Conservation (phyloP, 2,329 filamentous ascomycete genomes). For the Penicillium sp. region DNA sequence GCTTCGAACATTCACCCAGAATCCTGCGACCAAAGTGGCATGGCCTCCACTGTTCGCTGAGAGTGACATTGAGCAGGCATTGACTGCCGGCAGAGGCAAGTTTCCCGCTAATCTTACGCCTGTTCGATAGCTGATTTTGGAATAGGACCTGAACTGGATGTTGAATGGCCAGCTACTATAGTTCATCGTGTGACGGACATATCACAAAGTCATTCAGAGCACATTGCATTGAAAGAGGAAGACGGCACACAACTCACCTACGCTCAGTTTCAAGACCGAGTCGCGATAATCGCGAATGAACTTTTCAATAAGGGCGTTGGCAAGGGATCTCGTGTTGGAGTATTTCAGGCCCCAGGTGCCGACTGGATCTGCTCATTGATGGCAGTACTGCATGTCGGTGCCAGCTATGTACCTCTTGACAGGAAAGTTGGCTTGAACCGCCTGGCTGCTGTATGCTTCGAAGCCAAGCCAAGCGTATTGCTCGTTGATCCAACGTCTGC, state of each 20-base stretch:
- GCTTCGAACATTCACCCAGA: slow-evolving; percentile 14
- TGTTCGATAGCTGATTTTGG: background rate
- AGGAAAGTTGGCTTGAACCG: slow-evolving; percentile 21
- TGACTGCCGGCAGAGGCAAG: slow-evolving; percentile 15
- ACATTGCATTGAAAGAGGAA: slow-evolving; percentile 28
- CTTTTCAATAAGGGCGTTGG: slow-evolving; percentile 18
- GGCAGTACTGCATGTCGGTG: slow-evolving; percentile 30
- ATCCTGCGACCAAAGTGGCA: slow-evolving; percentile 15
- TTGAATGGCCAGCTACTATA: slow-evolving; percentile 34
- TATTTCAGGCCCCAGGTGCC: slow-evolving; percentile 37
- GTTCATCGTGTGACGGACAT: slow-evolving; percentile 37
- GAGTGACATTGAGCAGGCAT: slow-evolving; percentile 13
- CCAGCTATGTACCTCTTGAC: slow-evolving; percentile 34
- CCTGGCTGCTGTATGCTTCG: slow-evolving; percentile 18
- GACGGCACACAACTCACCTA: slow-evolving; percentile 33
- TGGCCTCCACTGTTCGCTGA: slow-evolving; percentile 14
- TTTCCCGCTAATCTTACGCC: background rate
- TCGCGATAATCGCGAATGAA: slow-evolving; percentile 32
- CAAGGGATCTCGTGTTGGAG: slow-evolving; percentile 29
- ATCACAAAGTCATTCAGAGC: slow-evolving; percentile 10
- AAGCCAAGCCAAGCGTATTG: slow-evolving; percentile 12
- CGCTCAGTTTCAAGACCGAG: slow-evolving; percentile 28
- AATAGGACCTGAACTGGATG: slow-evolving; percentile 17
- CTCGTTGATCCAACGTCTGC: slow-evolving; percentile 7
- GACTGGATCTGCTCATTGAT: slow-evolving; percentile 30